Evolutionary conservation across 306 rosid species (phyloP).

Genomic region (Astragalus membranaceus): DNA sequence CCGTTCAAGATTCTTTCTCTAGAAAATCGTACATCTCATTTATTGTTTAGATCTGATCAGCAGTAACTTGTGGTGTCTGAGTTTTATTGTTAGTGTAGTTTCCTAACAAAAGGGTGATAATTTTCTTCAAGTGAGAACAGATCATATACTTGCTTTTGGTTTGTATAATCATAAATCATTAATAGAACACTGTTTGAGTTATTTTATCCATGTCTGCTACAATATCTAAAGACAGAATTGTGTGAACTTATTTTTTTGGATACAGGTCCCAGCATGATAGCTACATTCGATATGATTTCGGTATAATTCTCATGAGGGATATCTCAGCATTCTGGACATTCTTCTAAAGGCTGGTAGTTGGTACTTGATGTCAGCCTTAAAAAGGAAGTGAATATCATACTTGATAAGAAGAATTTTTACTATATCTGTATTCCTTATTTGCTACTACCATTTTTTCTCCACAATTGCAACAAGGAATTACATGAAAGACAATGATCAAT

Average conservation of each 20-base stretch:
- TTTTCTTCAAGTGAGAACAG: conserved; percentile 3
- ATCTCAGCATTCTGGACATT: conserved; percentile 10
- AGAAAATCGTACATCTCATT: background rate
- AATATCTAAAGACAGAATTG: background rate
- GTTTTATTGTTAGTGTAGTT: background rate
- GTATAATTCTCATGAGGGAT: conserved; percentile 28
- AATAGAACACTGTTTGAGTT: background rate
- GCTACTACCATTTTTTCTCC: conserved; percentile 3
- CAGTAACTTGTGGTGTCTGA: background rate
- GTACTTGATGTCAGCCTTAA: conserved; percentile 12
- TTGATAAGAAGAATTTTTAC: conserved; percentile 1
- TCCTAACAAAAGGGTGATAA: background rate
- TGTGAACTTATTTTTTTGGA: conserved; percentile 18
- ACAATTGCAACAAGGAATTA: background rate
- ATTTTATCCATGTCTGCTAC: background rate
- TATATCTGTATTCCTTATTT: background rate
- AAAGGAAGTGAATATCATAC: conserved; percentile 19
- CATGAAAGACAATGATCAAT: conserved; percentile 4
- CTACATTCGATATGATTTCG: conserved; percentile 21
- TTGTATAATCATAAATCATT: background rate
- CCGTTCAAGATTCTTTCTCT: background rate
- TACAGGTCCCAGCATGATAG: conserved; percentile 22
- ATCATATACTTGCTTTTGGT: background rate
- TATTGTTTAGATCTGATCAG: background rate
- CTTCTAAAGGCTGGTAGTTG: conserved; percentile 18